These are phyloP conservation scores for Cladophialophora immunda DNA, from an alignment of 2,329 filamentous ascomycete genomes.

Conservation along the genomic window DNA sequence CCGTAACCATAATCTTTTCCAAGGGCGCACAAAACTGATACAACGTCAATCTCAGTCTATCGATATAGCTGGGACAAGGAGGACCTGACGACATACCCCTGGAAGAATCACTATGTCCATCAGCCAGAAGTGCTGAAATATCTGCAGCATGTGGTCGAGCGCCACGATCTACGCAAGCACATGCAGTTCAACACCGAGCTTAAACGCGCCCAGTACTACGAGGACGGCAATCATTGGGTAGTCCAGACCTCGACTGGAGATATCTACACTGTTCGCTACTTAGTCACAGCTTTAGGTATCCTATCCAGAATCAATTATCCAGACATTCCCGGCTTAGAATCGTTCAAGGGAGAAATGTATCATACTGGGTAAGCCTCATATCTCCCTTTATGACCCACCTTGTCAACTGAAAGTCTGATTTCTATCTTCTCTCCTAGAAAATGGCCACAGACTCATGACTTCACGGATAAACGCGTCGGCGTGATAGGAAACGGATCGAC, in stretches of 20 bases:
- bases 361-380: too few species aligned
- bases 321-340: conserved; percentile 46
- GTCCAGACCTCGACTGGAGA: too few species aligned
- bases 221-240: too few species aligned
- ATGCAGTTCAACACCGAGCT: conserved; percentile 56
- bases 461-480: conserved; percentile 48
- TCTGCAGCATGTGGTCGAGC: conserved; percentile 57
- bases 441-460: too few species aligned
- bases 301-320: conserved; percentile 51
- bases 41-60: too few species aligned
- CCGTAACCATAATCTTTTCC: too few species aligned
- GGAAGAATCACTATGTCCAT: conserved; percentile 45
- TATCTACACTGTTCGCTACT: conserved; percentile 50
- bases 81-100: conserved; percentile 48
- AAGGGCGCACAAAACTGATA: too few species aligned
- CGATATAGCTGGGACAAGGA: conserved; percentile 56
- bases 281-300: conserved; percentile 52
- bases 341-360: conserved; percentile 50
- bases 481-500: conserved; percentile 55
- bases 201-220: too few species aligned
- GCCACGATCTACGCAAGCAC: conserved; percentile 55
- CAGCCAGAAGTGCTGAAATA: conserved; percentile 55
- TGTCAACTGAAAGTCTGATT: too few species aligned
- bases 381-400: too few species aligned
- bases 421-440: too few species aligned